These are phyloP conservation scores for Alopecurus myosuroides DNA, from an alignment of 176 grass and related monocot genomes.

Conservation along the genomic window DNA sequence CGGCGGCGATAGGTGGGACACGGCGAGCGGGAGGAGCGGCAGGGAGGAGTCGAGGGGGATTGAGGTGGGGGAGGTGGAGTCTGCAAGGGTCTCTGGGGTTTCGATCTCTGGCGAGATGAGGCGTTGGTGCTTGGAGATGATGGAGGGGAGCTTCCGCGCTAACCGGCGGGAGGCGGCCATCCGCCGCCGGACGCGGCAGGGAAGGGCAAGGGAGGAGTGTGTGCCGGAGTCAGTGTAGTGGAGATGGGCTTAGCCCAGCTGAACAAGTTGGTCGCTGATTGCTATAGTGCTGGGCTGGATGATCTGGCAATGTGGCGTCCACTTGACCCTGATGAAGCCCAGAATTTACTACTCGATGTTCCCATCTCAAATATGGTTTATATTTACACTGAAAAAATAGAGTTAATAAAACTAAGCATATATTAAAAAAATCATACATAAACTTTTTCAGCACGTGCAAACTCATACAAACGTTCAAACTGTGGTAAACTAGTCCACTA, in stretches of 20 bases:
- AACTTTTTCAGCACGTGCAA: too few relatives aligned
- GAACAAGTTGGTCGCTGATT: neutral
- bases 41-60: constrained; percentile 35
- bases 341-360: too few relatives aligned
- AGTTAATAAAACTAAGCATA: too few relatives aligned
- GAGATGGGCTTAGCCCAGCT: neutral
- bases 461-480: too few relatives aligned
- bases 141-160: constrained; percentile 47
- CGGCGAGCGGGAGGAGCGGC: constrained; percentile 47
- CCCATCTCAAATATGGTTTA: too few relatives aligned
- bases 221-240: neutral
- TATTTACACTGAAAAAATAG: too few relatives aligned
- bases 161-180: constrained; percentile 59
- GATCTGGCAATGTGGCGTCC: too few relatives aligned
- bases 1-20: constrained; percentile 53
- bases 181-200: neutral
- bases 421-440: too few relatives aligned
- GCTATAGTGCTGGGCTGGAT: neutral
- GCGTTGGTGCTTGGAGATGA: constrained; percentile 67
- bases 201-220: neutral
- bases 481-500: too few relatives aligned
- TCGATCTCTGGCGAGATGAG: constrained; percentile 41
- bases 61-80: neutral
- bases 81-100: neutral
- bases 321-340: too few relatives aligned